These are phyloP conservation scores for Tolypocladium pustulatum DNA, from an alignment of 2,329 filamentous ascomycete species.

Conservation along the genomic window DNA sequence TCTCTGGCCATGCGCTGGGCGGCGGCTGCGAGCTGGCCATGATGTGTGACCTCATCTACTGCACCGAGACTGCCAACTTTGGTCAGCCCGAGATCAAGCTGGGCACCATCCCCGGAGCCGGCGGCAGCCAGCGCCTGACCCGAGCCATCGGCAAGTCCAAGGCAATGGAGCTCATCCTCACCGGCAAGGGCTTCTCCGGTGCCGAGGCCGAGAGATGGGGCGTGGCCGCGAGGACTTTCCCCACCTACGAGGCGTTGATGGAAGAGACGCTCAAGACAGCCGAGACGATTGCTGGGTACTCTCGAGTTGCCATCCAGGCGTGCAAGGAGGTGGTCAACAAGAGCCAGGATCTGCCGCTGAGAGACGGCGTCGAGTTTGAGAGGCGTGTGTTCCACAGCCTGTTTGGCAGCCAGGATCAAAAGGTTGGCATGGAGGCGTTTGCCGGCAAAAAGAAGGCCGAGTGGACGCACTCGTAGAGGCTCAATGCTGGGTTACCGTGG, in stretches of 20 bases:
- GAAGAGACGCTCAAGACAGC: constrained; percentile 74
- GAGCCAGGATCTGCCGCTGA: constrained; percentile 80
- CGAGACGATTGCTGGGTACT: constrained; percentile 80
- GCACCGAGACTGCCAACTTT: constrained; percentile 75
- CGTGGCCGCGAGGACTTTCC: constrained; percentile 72
- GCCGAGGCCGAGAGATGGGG: constrained; percentile 84
- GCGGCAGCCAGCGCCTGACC: constrained; percentile 82
- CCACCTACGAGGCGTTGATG: constrained; percentile 70
- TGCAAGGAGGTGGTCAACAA: constrained; percentile 99
- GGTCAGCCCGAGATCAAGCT: constrained; percentile 97
- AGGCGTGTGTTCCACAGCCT: constrained; percentile 83
- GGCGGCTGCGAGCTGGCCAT: constrained; percentile 94
- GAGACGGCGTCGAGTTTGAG: constrained; percentile 93
- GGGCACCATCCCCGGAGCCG: constrained; percentile 83
- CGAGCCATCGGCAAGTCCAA: constrained; percentile 72
- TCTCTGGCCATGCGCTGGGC: constrained; percentile 88
- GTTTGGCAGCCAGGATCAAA: constrained; percentile 94
- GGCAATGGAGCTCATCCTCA: constrained; percentile 87
- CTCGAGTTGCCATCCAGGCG: constrained; percentile 75
- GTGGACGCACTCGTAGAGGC: constrained; percentile 66
- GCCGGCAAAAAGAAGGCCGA: constrained; percentile 87
- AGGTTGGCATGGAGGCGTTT: constrained; percentile 94
- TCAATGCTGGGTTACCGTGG: not conserved
- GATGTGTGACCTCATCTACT: constrained; percentile 96
- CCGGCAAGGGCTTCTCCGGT: constrained; percentile 74